Base-by-base conservation (phyloP, 2,329 filamentous ascomycete species). In the Fusarium clavum region DNA sequence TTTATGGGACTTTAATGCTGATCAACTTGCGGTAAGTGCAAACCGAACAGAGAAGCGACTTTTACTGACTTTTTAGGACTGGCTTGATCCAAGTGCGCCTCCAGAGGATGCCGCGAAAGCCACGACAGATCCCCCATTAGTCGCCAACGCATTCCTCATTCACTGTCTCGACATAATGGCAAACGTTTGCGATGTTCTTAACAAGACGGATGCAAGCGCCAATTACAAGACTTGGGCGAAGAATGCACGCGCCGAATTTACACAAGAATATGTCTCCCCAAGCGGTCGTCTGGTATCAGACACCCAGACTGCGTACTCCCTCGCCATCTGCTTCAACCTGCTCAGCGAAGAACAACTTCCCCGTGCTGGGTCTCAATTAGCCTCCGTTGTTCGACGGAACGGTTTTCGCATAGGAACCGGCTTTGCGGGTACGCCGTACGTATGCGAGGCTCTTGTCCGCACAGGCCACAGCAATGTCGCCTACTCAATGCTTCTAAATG, bases 71-170 rank as follows among this genome's bases (percentile, higher is more conserved):
- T 13, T 76, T 81, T 78, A 82, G 30, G 84, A 86, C 65, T 86
- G 84, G 84, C 78, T 86, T 3, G 84, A 85, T 57, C 84, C 84
- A 0, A 77, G 78, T 6, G 79, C 84, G 1, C 83, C 84, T 0
- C 77, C 80, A 0, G 76, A 82, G 1, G 70, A 79, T 11, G 79
- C 84, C 0, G 79, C 77, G 5, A 73, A 73, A 18, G 82, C 81
- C 1, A 80, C 78, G 0, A 85, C 84, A 0, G 76, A 81, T 40
- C 74, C 78, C 1, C 75, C 77, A 5, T 77, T 83, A 3, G 82
- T 85, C 1, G 82, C 83, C 1, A 83, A 86, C 57, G 82, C 83
- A 3, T 86, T 84, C 61, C 77, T 86, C 3, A 79, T 84, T 3
- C 79, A 81, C 46, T 80, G 84, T 24, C 83, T 83, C 0, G 72